Evolutionary conservation across 371 early-diverging fungal genomes (phyloP), one percentile per base, ranked within the genome.

Genomic region (Mucor lusitanicus): DNA sequence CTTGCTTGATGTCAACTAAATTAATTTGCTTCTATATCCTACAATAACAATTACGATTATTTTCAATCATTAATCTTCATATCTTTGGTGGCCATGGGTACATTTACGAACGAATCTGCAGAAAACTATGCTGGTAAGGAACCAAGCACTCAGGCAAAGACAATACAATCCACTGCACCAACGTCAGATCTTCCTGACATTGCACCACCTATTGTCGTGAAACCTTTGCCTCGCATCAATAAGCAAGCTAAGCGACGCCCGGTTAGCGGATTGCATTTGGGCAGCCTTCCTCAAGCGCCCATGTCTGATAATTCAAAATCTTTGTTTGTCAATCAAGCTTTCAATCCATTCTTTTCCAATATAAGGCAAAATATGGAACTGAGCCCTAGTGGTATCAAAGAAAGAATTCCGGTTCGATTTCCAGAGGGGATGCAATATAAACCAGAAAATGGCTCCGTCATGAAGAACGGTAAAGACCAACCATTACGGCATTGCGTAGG

Each of bases 341-440:
- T 69, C 39, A 77, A 77, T 65, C 75, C 74, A 0, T 76, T 79
- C 44, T 77, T 72, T 44, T 65, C 74, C 3, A 75, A 75, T 33
- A 75, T 77, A 60, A 69, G 76, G 46, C 78, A 75, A 66, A 75
- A 75, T 39, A 35, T 67, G 30, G 78, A 73, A 46, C 63, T 75
- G 25, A 61, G 64, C 12, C 64, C 69, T 56, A 67, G 63, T 6
- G 61, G 67, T 11, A 73, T 73, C 21, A 73, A 70, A 44, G 75
- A 80, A 23, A 59, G 71, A 55, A 70, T 77, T 59, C 67, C 75
- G 11, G 37, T 75, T 23, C 64, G 75, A 23, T 28, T 75, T 28
- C 75, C 75, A 8, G 9, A 53, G 21, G 33, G 42, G 6, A 53
- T 54, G 19, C 17, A 54, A 6, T 59, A 59, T 32, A 28, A 59